Evolutionary conservation across 768 basidiomycete genomes (phyloP), one percentile per base, ranked within the genome.

Genomic region (Podaxis sp.): DNA sequence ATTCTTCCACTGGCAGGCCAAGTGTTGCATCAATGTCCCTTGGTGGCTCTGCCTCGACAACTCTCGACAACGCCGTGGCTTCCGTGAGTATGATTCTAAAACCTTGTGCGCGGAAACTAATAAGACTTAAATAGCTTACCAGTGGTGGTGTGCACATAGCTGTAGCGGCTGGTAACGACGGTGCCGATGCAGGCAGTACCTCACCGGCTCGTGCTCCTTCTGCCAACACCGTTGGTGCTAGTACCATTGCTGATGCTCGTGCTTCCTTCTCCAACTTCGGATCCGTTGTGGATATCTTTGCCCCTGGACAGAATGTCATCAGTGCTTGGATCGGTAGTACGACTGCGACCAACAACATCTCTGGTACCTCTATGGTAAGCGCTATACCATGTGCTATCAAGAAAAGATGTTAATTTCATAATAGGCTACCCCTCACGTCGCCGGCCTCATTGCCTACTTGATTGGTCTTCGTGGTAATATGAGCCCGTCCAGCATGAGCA

Each of bases 191-290:
- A 5, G 63, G 55, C 7, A 62, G 19, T 52, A 70, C 68, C 24
- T 76, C 74, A 52, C 80, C 79, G 15, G 78, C 79, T 24, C 72
- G 76, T 52, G 72, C 71, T 1, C 66, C 73, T 3, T 64, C 65
- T 15, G 79, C 73, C 24, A 76, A 74, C 60, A 80, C 79, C 24
- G 76, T 81, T 42, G 80, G 76, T 42, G 77, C 79, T 9, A 71
- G 66, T 17, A 72, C 68, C 49, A 79, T 81, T 65, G 63, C 65
- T 7, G 79, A 78, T 54, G 66, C 66, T 3, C 68, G 74, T 6
- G 72, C 75, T 28, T 70, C 63, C 4, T 78, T 74, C 74, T 80
- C 78, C 55, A 80, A 80, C 71, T 79, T 68, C 55, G 80, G 80
- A n/a, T n/a, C 69, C n/a, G 66, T 72, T 49, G 75, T 81, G 63